Base-by-base conservation (phyloP, 192 early-diverging fungal species). In the Mortierella hygrophila region DNA sequence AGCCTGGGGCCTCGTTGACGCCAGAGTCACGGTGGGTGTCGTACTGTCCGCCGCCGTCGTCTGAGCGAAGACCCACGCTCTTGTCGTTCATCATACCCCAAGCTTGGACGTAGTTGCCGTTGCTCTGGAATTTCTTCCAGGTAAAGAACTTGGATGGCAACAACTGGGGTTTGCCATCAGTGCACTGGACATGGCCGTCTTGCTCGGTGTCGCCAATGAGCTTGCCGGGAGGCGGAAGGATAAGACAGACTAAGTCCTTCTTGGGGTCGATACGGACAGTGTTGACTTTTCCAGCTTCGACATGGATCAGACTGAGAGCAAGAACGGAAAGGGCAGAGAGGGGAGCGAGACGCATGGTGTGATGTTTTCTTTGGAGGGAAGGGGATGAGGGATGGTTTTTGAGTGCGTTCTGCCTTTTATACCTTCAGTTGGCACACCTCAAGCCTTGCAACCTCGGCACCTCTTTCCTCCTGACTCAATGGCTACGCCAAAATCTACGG, bases 41-140 rank as follows among this genome's bases (percentile, higher is more conserved):
- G 68, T 87, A 87, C 65, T 91, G 91, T 70, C 91, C 91, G 35
- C 91, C 91, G 20, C 86, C 88, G 54, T 91, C 91, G 20, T 52
- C 76, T 10, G 63, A 32, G n/a, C 75, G 65, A 21, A 90, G 54
- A 63, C 84, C 87, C 4, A 77, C 88, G n/a, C 68, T 76, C 0
- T 52, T 32, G 44, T 44, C 40, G 68, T 91, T 79, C 42, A 91
- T 90, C 46, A 75, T 68, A 47, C 91, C 91, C 52, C 89, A 90
- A 11, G 89, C 80, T 72, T 90, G 89, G 20, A 91, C 91, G 44
- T 90, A 91, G 1, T 55, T 55, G 1, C 65, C 35, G 38, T 69
- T 82, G 3, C 63, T 32, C 29, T 75, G 69, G 72, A 78, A 90
- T 6, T 90, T 76, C n/a, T 84, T 84, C 20, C 86, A 79, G 41